Base-by-base conservation (phyloP, 179 eudicot genomes). In the Beta corolliflora region DNA sequence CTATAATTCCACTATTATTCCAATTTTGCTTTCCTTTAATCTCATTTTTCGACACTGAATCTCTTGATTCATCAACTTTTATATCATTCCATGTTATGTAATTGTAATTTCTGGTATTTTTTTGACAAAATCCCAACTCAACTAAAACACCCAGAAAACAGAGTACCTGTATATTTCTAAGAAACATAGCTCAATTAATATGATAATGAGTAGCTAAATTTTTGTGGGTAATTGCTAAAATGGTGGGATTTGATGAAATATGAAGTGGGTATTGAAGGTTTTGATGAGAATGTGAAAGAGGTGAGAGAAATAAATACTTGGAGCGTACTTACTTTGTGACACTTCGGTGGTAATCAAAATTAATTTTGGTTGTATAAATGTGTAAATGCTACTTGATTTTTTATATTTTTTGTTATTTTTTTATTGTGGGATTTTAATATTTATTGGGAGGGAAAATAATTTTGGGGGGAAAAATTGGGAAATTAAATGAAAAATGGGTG, bases 11-110 rank as follows among this genome's bases (percentile, higher is more conserved):
- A 21, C 83, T 83, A 52, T 25, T 1, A 72, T 83, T 88, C 82
- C 85, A 21, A 9, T 45, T 77, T 7, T 50, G 31, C n/a, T 73
- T 83, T 15, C 78, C 81, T 58, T 71, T 82, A 36, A 77, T 65
- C 75, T 81, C 81, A 46, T 61, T 78, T 70, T 81, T 86, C 36
- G 84, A 61, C 64, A 81, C 83, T 48, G 77, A 70, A 71, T 85
- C 80, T 60, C 77, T 80, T 3, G 52, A 73, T 53, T 80, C 75
- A 77, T 88, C 89, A 25, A 93, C 80, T 68, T 81, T 88, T 78
- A 93, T 78, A 81, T 93, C 97, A 52, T 90, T 87, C 97, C 98
- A 92, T 14, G 91, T 90, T 6, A 94, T 92, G 31, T 64, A 87
- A 18, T 56, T 44, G 21, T 70, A 60, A 68, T 86, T 52, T 36